Percentiles rank a stretch among this genome's conserved stretches.
Conservation (phyloP, 768 basidiomycete genomes). For the Favolaschia claudopus region DNA sequence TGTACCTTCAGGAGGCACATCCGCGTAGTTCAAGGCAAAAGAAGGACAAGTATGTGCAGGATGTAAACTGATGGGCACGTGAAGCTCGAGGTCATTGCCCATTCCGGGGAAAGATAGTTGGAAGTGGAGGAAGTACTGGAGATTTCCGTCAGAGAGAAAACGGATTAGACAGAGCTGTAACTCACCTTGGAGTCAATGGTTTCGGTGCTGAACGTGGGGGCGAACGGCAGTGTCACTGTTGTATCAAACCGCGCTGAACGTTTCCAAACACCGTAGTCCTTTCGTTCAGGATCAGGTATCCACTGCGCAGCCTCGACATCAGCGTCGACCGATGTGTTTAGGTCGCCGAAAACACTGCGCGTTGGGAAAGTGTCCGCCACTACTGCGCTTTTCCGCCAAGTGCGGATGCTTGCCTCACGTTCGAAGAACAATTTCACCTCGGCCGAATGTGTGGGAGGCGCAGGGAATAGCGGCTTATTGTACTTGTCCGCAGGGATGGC, state of each 20-base stretch:
- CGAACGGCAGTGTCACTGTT: slow-evolving; percentile 13
- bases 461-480: slow-evolving; percentile 16
- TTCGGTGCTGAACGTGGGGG: slow-evolving; percentile 21
- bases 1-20: slow-evolving; percentile 10
- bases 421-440: slow-evolving; percentile 17
- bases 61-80: slow-evolving; percentile 19
- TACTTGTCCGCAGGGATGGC: slow-evolving; percentile 9
- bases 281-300: slow-evolving; percentile 17
- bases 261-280: slow-evolving; percentile 21
- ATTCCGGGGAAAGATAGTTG: slow-evolving; percentile 14
- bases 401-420: slow-evolving; percentile 18
- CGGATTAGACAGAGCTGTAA: background rate
- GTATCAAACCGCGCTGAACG: slow-evolving; percentile 17
- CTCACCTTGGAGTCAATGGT: slow-evolving; percentile 22
- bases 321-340: background rate
- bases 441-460: slow-evolving; percentile 12
- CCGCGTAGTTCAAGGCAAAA: slow-evolving; percentile 7
- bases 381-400: background rate
- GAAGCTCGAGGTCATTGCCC: slow-evolving; percentile 15
- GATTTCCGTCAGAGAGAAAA: background rate
- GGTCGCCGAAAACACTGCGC: slow-evolving; percentile 13
- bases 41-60: slow-evolving; percentile 10
- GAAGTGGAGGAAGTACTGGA: slow-evolving; percentile 11
- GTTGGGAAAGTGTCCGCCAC: background rate
- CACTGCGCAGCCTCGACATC: slow-evolving; percentile 9